These are phyloP conservation scores for Plantago coronopus DNA, from an alignment of 305 asterid genomes.

Conservation along the genomic window DNA sequence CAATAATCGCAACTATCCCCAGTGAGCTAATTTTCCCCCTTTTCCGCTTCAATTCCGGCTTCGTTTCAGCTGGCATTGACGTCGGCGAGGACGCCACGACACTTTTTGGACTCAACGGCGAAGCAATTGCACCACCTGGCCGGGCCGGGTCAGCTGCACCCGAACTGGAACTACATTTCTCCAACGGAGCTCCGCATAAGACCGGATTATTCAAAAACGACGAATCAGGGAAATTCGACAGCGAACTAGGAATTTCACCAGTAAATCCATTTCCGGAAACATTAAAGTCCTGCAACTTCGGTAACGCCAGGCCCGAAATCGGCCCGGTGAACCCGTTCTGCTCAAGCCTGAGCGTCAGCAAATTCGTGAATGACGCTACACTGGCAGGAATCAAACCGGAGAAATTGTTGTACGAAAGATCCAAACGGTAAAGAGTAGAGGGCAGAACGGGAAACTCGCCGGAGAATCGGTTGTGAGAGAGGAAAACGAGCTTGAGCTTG, in stretches of 20 bases:
- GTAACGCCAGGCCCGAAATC: slow-evolving; percentile 39
- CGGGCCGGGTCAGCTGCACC: slow-evolving; percentile 34
- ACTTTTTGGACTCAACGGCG: slow-evolving; percentile 48
- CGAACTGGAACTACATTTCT: slow-evolving; percentile 30
- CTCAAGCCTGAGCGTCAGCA: slow-evolving; percentile 66
- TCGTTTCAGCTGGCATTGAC: slow-evolving; percentile 38
- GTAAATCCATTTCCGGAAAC: slow-evolving; percentile 55
- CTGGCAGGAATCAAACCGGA: slow-evolving; percentile 49
- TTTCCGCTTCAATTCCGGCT: slow-evolving; percentile 24
- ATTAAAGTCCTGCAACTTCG: slow-evolving; percentile 64
- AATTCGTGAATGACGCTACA: slow-evolving; percentile 38
- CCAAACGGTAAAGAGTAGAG: slow-evolving; percentile 64
- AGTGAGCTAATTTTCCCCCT: slow-evolving; percentile 44
- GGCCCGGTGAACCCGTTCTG: slow-evolving; percentile 54
- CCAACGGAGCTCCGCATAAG: slow-evolving; percentile 69
- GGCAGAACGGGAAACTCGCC: slow-evolving; percentile 48
- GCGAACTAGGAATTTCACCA: slow-evolving; percentile 59
- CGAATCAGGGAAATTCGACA: slow-evolving; percentile 51
- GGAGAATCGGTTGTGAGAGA: slow-evolving; percentile 57
- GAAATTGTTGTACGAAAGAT: slow-evolving; percentile 63
- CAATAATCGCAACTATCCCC: slow-evolving; percentile 51
- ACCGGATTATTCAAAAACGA: slow-evolving; percentile 42
- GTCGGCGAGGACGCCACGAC: slow-evolving; percentile 55
- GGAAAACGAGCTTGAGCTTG: slow-evolving; percentile 47
- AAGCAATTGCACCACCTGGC: slow-evolving; percentile 62